Evolutionary conservation across 768 basidiomycete genomes (phyloP).

Genomic region (Aureoboletus auriporus): DNA sequence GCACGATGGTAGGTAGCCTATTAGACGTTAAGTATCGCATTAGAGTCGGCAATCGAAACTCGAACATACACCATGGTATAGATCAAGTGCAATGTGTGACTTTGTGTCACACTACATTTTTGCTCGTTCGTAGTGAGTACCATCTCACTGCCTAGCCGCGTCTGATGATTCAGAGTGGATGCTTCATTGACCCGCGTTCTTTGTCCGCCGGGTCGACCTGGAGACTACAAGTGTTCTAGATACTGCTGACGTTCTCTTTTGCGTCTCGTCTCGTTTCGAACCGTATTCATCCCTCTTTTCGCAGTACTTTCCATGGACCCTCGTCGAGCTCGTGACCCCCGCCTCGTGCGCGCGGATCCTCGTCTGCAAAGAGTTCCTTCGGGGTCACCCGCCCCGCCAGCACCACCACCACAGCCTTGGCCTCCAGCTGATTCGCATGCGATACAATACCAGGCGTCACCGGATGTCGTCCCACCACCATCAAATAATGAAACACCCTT

Average conservation of each 20-base stretch:
- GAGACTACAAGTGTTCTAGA: slow-evolving; percentile 84
- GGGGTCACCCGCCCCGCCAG: slow-evolving; percentile 31
- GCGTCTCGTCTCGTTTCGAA: slow-evolving; percentile 14
- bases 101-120: slow-evolving; percentile 7
- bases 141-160: slow-evolving; percentile 2
- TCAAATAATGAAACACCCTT: slow-evolving; percentile 8
- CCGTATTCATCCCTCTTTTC: slow-evolving; percentile 10
- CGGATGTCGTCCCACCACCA: neutral
- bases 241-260: slow-evolving; percentile 74
- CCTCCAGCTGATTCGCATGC: slow-evolving; percentile 11
- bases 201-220: slow-evolving; percentile 57
- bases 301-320: slow-evolving; percentile 59
- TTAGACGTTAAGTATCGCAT: neutral
- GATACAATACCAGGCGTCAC: slow-evolving; percentile 12
- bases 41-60: too few relatives aligned
- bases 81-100: slow-evolving; percentile 11
- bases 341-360: slow-evolving; percentile 67
- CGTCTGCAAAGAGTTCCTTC: slow-evolving; percentile 52
- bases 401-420: slow-evolving; percentile 25
- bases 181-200: slow-evolving; percentile 62
- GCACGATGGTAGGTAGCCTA: slow-evolving; percentile 9
- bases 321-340: slow-evolving; percentile 74
- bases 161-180: slow-evolving; percentile 94
- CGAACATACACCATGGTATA: slow-evolving; percentile 8
- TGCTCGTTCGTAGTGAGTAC: slow-evolving; percentile 16